Base-by-base conservation (phyloP, 805 yeast species). In the Soucietia sequanensis region DNA sequence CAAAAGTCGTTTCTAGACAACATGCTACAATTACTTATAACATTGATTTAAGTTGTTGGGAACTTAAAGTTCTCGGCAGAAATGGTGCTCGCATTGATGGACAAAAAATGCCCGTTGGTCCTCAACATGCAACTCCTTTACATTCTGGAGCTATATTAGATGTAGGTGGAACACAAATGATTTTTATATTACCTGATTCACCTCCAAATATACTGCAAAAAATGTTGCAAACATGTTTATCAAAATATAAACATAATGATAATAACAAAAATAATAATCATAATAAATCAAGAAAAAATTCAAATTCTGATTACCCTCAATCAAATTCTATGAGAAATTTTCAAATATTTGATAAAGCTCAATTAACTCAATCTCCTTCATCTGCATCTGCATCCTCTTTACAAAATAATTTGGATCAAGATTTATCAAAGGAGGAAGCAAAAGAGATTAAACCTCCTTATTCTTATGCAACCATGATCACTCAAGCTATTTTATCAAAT, bases 131-230 rank as follows among this genome's bases (percentile, higher is more conserved):
- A 3, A 72, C 81, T 10, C 73, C 80, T 9, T 71, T 93, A 37
- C 73, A 75, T 34, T 82, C 95, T 2, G 99, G 99, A n/a, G 85
- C 91, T 27, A 79, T 93, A 12, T 62, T 93, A 38, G 99, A 93
- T 51, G 81, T 93, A 30, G 98, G 98, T 12, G 97, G 97, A 5
- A 89, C 96, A 8, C 98, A 93, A 62, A 93, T 93, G 98, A 91
- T 93, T 95, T 93, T 93, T 56, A 93, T 93, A 24, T 68, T 93
- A 46, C 99, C 99, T 2, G 97, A 90, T 56, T 80, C 86, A 4
- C 78, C 79, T 9, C 96, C 96, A 3, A 65, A 62, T 22, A 71
- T 90, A 6, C 75, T 84, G 42, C 70, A 60, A 27, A 62, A 63
- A 31, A 68, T 76, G 56, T 55, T 72, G 36, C 47, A 55, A 27